These are phyloP conservation scores for Austropuccinia psidii DNA, from an alignment of 1,284 basidiomycete species.

Conservation along the genomic window DNA sequence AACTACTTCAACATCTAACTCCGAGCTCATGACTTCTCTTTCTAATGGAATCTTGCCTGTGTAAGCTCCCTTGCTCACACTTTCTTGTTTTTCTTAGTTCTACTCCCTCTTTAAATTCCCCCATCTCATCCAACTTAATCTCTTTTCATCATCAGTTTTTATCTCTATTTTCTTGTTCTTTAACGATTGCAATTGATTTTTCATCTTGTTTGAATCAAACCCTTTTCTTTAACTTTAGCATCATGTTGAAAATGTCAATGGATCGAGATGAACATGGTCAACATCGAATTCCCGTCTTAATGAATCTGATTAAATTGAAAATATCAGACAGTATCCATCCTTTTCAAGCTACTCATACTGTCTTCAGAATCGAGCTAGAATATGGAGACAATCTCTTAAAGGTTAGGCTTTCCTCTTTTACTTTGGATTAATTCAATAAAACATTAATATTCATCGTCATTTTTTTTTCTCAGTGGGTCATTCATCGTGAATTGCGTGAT, in stretches of 20 bases:
- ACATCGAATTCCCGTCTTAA: conserved; percentile 73
- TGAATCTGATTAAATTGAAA: conserved; percentile 75
- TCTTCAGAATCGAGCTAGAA: conserved; percentile 72
- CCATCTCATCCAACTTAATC: no score
- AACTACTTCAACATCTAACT: no score
- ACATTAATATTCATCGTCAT: no score
- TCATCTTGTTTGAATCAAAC: no score
- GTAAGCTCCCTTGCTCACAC: no score
- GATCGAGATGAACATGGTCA: conserved; percentile 82
- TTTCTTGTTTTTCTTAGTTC: no score
- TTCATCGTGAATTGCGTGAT: conserved; percentile 88
- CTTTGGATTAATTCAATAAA: neutral
- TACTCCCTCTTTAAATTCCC: no score
- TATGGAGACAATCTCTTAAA: conserved; percentile 45
- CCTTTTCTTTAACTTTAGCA: conserved; percentile 35
- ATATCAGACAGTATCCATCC: conserved; percentile 80
- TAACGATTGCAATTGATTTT: no score
- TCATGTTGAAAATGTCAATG: conserved; percentile 80
- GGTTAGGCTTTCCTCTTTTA: neutral
- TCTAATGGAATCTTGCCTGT: no score
- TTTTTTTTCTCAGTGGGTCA: conserved; percentile 58
- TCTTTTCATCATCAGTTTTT: no score
- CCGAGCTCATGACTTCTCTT: no score
- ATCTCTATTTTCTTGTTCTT: no score
- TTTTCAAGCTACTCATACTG: conserved; percentile 64